Evolutionary conservation across 1,139 yeast species (phyloP).

Genomic region (Candida freyschussii): DNA sequence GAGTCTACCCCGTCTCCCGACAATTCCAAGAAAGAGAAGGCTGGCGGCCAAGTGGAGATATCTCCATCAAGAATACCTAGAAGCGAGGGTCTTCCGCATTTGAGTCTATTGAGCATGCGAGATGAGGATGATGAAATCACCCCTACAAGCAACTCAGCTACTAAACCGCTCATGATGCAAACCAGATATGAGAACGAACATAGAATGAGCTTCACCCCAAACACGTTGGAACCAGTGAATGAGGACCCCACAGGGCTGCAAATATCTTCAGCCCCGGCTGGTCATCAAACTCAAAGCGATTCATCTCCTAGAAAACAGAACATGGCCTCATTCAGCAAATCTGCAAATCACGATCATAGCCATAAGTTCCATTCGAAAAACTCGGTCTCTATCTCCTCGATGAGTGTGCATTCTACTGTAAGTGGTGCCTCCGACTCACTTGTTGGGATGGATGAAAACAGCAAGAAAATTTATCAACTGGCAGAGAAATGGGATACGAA

Average conservation of each 20-base stretch:
- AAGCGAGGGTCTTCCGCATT: constrained; percentile 22
- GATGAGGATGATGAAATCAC: constrained; percentile 19
- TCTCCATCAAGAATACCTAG: constrained; percentile 24
- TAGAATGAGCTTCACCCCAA: constrained; percentile 1
- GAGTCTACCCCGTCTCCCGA: constrained; percentile 16
- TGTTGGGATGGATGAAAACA: constrained; percentile 8
- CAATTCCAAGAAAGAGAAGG: background rate
- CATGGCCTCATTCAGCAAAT: no score
- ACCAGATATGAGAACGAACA: constrained; percentile 1
- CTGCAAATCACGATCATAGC: constrained; percentile 1
- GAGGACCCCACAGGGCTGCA: constrained; percentile 5
- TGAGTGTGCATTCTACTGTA: constrained; percentile 22
- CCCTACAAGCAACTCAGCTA: no score
- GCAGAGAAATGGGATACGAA: constrained; percentile 22
- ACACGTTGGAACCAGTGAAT: constrained; percentile 11
- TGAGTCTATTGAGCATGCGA: constrained; percentile 21
- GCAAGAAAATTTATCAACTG: constrained; percentile 24
- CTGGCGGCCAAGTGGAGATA: background rate
- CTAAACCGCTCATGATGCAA: constrained; percentile 11
- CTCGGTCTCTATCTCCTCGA: constrained; percentile 19
- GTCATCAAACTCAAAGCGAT: no score
- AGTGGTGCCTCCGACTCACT: constrained; percentile 12
- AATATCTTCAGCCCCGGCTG: no score
- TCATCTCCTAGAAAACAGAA: no score
- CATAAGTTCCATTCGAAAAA: constrained; percentile 10